phyloP scores from a whole-genome alignment of 1,284 basidiomycete species.

The Heterobasidion occidentale region DNA sequence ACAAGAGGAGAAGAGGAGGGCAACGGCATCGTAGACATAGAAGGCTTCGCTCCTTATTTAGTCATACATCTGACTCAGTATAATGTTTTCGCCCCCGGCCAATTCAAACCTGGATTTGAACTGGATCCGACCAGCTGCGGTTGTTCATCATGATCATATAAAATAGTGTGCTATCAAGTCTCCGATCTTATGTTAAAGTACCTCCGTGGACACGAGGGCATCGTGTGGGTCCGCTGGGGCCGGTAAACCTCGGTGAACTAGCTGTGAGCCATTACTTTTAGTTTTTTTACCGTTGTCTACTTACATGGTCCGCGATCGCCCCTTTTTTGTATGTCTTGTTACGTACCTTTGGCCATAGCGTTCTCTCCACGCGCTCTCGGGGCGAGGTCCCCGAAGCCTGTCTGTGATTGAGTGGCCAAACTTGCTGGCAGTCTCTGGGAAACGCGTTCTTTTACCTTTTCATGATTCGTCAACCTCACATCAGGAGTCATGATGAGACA shows the following conservation, averaged over 20 bases:
- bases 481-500: slow-evolving; percentile 4
- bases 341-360: not conserved
- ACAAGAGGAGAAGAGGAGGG: slow-evolving; percentile 10
- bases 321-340: not conserved
- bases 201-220: no score
- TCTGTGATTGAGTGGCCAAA: slow-evolving; percentile 2
- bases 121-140: not conserved
- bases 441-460: slow-evolving; percentile 5
- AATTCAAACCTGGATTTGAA: no score
- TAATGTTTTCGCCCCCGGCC: not conserved
- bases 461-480: slow-evolving; percentile 5
- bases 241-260: not conserved
- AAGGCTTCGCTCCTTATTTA: not conserved
- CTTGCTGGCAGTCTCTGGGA: slow-evolving; percentile 6
- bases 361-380: slow-evolving; percentile 2
- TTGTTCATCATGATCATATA: not conserved
- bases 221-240: not conserved
- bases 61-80: not conserved
- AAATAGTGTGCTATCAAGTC: no score
- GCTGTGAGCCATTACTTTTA: not conserved
- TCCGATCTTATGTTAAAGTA: no score
- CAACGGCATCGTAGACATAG: slow-evolving; percentile 10
- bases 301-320: not conserved
- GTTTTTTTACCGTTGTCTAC: not conserved
- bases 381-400: not conserved